These are phyloP conservation scores for Pichia sp. DNA, from an alignment of 1,139 yeast species.

Conservation along the genomic window DNA sequence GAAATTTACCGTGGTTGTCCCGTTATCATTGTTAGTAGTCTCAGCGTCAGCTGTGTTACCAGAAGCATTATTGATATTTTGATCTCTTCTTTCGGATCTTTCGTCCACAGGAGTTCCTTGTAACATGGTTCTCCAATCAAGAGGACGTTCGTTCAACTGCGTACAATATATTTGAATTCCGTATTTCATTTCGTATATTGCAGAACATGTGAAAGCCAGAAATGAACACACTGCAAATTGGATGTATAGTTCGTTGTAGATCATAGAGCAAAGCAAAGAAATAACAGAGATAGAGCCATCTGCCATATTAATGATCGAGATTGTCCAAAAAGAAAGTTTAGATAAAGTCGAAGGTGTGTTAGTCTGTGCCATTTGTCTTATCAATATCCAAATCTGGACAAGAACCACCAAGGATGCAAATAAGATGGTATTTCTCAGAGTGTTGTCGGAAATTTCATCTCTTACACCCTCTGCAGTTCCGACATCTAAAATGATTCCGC, in stretches of 20 bases:
- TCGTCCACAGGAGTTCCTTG: constrained; percentile 48
- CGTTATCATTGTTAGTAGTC: not conserved
- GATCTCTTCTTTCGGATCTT: constrained; percentile 18
- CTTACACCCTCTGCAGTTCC: constrained; percentile 53
- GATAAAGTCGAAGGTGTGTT: constrained; percentile 78
- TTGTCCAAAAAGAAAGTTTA: constrained; percentile 61
- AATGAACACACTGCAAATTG: constrained; percentile 70
- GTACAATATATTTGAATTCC: constrained; percentile 65
- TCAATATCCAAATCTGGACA: constrained; percentile 45
- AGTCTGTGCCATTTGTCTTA: constrained; percentile 65
- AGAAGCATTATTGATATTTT: not conserved
- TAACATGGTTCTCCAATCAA: constrained; percentile 59
- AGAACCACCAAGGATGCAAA: constrained; percentile 47
- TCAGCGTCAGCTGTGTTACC: constrained; percentile 19
- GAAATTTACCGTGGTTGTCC: not conserved
- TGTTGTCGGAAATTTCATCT: constrained; percentile 44
- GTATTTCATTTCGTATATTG: constrained; percentile 75
- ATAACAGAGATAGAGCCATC: constrained; percentile 69
- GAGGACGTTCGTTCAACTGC: constrained; percentile 69
- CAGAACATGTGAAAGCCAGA: constrained; percentile 63
- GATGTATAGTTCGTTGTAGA: constrained; percentile 54
- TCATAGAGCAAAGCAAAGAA: constrained; percentile 55
- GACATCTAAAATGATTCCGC: constrained; percentile 57
- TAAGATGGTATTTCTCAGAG: constrained; percentile 44
- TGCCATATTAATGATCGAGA: constrained; percentile 50